Conservation (phyloP, 805 yeast genomes). For the Metschnikowia henanensis region DNA sequence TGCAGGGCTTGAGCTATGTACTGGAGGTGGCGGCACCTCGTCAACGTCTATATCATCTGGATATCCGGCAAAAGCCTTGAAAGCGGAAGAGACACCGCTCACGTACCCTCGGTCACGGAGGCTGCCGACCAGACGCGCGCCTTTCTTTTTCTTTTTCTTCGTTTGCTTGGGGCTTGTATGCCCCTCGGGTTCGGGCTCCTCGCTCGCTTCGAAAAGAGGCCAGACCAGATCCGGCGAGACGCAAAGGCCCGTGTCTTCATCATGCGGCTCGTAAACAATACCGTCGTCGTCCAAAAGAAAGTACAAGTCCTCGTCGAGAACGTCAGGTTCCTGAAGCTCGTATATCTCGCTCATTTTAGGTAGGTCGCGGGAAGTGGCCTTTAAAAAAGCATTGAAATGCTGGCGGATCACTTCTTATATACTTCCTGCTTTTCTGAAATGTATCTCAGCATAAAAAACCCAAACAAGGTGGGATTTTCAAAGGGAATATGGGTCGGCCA, state of each 20-base stretch:
- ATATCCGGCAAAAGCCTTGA: neutral
- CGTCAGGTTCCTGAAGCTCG: neutral
- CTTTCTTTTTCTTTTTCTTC: neutral
- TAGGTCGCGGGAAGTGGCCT: neutral
- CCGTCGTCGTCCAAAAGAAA: constrained; percentile 5
- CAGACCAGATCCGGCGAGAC: neutral
- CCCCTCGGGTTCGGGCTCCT: neutral
- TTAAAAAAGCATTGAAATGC: too few species aligned
- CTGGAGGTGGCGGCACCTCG: neutral
- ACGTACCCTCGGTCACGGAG: neutral
- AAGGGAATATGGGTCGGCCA: neutral
- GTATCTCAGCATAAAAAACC: too few species aligned
- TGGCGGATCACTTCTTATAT: too few species aligned
- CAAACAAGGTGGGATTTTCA: neutral
- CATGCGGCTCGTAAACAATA: neutral
- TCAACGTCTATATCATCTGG: neutral
- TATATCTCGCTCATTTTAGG: neutral
- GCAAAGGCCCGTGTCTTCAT: neutral
- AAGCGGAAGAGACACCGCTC: neutral
- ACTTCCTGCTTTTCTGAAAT: neutral
- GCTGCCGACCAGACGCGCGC: neutral
- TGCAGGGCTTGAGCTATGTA: neutral
- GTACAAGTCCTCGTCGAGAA: constrained; percentile 4
- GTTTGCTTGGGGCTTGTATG: neutral
- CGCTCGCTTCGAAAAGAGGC: neutral